phyloP scores from a whole-genome alignment of 2,329 filamentous ascomycete genomes.

The Elsinoe arachidis region DNA sequence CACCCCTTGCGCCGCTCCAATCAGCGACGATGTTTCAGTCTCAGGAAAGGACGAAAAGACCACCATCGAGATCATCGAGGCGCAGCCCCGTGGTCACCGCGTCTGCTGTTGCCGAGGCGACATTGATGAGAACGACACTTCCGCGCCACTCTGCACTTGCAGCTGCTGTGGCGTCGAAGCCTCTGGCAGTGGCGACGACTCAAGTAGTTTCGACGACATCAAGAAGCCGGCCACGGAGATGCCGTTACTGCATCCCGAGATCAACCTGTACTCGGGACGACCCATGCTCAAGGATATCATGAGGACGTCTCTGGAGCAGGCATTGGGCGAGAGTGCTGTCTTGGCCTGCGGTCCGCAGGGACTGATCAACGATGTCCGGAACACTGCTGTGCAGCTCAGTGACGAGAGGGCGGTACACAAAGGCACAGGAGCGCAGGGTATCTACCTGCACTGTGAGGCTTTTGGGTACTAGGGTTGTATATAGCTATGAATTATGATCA shows the following conservation, averaged over 20 bases:
- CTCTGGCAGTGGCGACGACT: constrained; percentile 19
- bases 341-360: constrained; percentile 53
- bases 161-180: constrained; percentile 27
- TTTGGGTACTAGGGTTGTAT: constrained; percentile 38
- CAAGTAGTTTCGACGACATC: constrained; percentile 12
- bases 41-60: not conserved
- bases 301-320: constrained; percentile 47
- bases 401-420: constrained; percentile 61
- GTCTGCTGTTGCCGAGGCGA: constrained; percentile 43
- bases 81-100: constrained; percentile 23
- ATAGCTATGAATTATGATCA: constrained; percentile 10
- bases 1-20: constrained; percentile 12
- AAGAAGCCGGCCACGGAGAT: constrained; percentile 13
- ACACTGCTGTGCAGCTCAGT: constrained; percentile 47
- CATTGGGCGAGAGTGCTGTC: constrained; percentile 53
- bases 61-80: constrained; percentile 11
- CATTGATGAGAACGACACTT: constrained; percentile 37
- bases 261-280: constrained; percentile 40
- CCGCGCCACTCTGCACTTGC: constrained; percentile 26
- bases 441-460: constrained; percentile 51
- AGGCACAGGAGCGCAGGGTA: constrained; percentile 56
- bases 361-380: constrained; percentile 47
- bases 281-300: constrained; percentile 46
- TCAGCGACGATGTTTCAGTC: constrained; percentile 17
- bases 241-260: constrained; percentile 26